Percentiles rank a stretch among this genome's conserved stretches.
Evolutionary conservation across 2,329 filamentous ascomycete genomes (phyloP).

Genomic region (Fusarium sp.): DNA sequence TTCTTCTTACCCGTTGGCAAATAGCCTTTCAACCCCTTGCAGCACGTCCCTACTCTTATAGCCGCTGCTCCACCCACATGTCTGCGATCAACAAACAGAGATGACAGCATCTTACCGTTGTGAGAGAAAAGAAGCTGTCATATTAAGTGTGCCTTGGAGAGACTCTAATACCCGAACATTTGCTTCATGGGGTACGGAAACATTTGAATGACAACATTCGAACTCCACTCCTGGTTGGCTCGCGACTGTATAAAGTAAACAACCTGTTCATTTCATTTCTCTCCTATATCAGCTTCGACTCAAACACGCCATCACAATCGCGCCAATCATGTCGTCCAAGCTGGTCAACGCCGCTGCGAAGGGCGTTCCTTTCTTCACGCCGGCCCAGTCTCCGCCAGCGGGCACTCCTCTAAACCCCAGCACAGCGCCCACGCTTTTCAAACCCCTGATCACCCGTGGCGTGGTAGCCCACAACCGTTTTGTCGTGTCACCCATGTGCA

Average conservation of each 20-base stretch:
- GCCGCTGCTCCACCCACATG: not conserved
- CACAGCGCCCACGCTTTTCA: slow-evolving; percentile 68
- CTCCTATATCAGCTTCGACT: not conserved
- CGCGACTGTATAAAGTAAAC: not conserved
- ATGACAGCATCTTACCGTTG: not conserved
- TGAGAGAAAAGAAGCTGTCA: not conserved
- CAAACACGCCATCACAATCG: not conserved
- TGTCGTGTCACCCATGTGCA: slow-evolving; percentile 74
- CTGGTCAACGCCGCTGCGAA: slow-evolving; percentile 45
- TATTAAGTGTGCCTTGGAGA: not conserved
- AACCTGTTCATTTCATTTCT: not conserved
- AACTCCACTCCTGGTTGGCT: not conserved
- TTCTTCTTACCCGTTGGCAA: not conserved
- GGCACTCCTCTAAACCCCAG: slow-evolving; percentile 58
- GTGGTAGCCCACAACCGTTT: slow-evolving; percentile 71
- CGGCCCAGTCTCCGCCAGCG: slow-evolving; percentile 58
- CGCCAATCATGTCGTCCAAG: not conserved
- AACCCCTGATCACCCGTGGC: slow-evolving; percentile 69
- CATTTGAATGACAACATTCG: slow-evolving; percentile 1
- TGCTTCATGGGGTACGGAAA: not conserved
- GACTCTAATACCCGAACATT: not conserved
- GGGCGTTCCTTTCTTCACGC: slow-evolving; percentile 62
- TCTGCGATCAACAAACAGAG: not conserved
- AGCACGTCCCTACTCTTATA: not conserved
- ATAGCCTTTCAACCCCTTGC: not conserved